Evolutionary conservation across 176 grass and related monocot genomes (phyloP).

Genomic region (sorghum (Sorghum bicolor)): Sorghum_bicolor_NCBIv3 NC_012879.2:57033001-57033500

Average conservation of each 20-base stretch:
- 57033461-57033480: constrained; percentile 11
- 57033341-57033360: constrained; percentile 38
- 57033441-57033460: constrained; percentile 17
- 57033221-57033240: constrained; percentile 27
- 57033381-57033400: constrained; percentile 24
- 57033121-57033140: neutral
- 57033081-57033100: neutral
- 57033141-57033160: neutral
- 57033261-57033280: constrained; percentile 15
- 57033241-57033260: constrained; percentile 19
- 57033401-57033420: constrained; percentile 1
- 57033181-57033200: neutral
- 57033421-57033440: neutral
- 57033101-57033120: neutral
- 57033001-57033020: neutral
- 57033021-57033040: constrained; percentile 2
- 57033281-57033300: neutral
- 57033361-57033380: constrained; percentile 31
- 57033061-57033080: neutral
- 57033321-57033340: neutral
- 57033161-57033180: neutral
- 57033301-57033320: constrained; percentile 24
- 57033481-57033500: neutral
- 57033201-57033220: neutral
- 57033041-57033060: neutral